phyloP scores from a whole-genome alignment of 2,329 filamentous ascomycete genomes.

The Pseudogymnoascus sp. region DNA sequence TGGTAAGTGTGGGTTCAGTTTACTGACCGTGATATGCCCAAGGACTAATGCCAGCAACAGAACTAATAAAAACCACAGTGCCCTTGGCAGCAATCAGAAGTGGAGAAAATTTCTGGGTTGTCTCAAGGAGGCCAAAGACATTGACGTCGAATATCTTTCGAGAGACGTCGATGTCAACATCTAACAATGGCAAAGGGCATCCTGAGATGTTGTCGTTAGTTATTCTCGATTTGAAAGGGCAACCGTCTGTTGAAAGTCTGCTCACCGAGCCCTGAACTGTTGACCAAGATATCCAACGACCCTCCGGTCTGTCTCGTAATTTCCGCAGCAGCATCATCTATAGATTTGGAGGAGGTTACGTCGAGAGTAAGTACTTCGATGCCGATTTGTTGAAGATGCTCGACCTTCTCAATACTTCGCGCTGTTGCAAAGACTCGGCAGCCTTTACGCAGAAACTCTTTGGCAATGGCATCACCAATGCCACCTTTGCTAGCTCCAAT shows the following conservation, averaged over 20 bases:
- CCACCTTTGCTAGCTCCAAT: constrained; percentile 33
- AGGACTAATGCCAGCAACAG: constrained; percentile 21
- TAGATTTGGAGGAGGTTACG: constrained; percentile 32
- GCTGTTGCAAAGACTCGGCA: constrained; percentile 36
- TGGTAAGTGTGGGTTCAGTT: constrained; percentile 20
- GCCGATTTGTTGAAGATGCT: constrained; percentile 25
- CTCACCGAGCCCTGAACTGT: constrained; percentile 35
- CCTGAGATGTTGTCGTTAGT: constrained; percentile 21
- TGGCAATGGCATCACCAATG: constrained; percentile 34
- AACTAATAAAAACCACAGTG: constrained; percentile 38
- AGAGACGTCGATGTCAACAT: constrained; percentile 25
- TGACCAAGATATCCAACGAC: constrained; percentile 36
- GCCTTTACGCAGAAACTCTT: constrained; percentile 31
- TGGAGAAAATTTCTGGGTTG: constrained; percentile 28
- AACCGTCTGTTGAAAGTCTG: constrained; percentile 1
- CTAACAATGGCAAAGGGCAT: constrained; percentile 27
- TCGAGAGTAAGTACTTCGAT: constrained; percentile 33
- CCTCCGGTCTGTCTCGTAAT: constrained; percentile 31
- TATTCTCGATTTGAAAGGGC: constrained; percentile 15
- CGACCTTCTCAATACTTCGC: constrained; percentile 31
- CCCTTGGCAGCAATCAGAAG: constrained; percentile 34
- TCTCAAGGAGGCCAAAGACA: constrained; percentile 27
- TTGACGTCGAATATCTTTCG: constrained; percentile 29
- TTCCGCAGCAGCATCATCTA: constrained; percentile 28
- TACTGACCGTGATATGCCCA: constrained; percentile 41